Conservation (phyloP, 2,329 filamentous ascomycete species). For the Alternaria postmessia region DNA sequence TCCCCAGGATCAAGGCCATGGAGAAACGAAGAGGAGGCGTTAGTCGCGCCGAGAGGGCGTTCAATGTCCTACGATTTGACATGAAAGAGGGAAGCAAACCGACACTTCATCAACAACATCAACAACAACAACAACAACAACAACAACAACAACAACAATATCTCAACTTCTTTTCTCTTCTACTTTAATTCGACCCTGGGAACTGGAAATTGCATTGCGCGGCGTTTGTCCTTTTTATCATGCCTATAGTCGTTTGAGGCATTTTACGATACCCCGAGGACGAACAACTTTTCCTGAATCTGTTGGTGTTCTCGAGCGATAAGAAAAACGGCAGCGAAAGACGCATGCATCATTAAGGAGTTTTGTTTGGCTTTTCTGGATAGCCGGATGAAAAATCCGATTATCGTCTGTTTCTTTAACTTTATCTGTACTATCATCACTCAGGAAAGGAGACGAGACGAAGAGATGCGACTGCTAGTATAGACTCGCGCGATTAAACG, state of each 20-base stretch:
- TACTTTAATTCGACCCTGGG: background rate
- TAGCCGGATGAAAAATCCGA: background rate
- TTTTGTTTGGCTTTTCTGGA: background rate
- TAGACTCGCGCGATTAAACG: background rate
- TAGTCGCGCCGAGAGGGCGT: conserved; percentile 10
- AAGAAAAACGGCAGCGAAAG: conserved; percentile 4
- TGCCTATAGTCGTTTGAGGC: background rate
- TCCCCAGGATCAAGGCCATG: conserved; percentile 32
- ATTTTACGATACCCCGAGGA: conserved; percentile 12
- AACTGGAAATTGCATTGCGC: conserved; percentile 5
- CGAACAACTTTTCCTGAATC: background rate
- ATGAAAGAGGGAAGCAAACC: background rate
- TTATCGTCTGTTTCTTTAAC: background rate
- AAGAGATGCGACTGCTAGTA: background rate
- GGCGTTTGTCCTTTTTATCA: conserved; percentile 1
- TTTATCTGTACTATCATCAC: background rate
- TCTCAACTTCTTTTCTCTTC: conserved; percentile 7
- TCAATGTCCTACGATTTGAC: background rate
- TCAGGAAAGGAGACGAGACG: background rate
- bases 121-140: background rate
- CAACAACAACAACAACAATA: conserved; percentile 5
- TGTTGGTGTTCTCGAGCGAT: conserved; percentile 6
- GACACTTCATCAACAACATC: background rate
- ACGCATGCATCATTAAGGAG: background rate
- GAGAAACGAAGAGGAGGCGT: conserved; percentile 35